Conservation (phyloP, 1,139 yeast species). For the Candida pseudoviswanathii region DNA sequence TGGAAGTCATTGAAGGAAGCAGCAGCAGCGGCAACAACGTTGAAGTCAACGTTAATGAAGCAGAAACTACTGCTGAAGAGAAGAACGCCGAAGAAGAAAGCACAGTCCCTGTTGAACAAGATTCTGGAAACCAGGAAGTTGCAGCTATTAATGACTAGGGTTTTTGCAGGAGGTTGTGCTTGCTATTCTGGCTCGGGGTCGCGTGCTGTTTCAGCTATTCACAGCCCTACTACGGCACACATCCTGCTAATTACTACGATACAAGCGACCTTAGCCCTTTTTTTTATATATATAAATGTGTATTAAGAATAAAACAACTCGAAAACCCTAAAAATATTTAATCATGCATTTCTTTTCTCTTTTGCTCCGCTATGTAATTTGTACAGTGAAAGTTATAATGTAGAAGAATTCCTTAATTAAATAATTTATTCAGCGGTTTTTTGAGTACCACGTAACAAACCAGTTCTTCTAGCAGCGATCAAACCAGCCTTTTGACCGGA, state of each 20-base stretch:
- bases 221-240: too few relatives aligned
- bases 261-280: too few relatives aligned
- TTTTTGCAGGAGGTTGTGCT: too few relatives aligned
- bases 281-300: slow-evolving; percentile 8
- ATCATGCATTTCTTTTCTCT: slow-evolving; percentile 7
- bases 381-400: slow-evolving; percentile 5
- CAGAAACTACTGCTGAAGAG: not conserved
- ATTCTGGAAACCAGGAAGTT: not conserved
- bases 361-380: slow-evolving; percentile 7
- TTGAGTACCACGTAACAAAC: slow-evolving; percentile 99
- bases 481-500: slow-evolving; percentile 99
- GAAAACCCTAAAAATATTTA: slow-evolving; percentile 14
- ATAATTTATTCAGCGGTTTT: slow-evolving; percentile 76
- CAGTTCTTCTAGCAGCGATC: slow-evolving; percentile 99
- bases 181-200: too few relatives aligned
- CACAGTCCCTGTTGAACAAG: not conserved
- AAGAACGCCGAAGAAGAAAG: not conserved
- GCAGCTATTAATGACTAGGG: not conserved
- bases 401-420: slow-evolving; percentile 13
- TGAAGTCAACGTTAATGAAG: not conserved
- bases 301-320: slow-evolving; percentile 7
- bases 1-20: slow-evolving; percentile 1
- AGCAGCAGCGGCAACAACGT: not conserved
- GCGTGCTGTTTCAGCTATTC: too few relatives aligned
- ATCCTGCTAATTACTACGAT: too few relatives aligned